Base-by-base conservation (phyloP, 192 early-diverging fungal genomes). In the Coemansia sp. region DNA sequence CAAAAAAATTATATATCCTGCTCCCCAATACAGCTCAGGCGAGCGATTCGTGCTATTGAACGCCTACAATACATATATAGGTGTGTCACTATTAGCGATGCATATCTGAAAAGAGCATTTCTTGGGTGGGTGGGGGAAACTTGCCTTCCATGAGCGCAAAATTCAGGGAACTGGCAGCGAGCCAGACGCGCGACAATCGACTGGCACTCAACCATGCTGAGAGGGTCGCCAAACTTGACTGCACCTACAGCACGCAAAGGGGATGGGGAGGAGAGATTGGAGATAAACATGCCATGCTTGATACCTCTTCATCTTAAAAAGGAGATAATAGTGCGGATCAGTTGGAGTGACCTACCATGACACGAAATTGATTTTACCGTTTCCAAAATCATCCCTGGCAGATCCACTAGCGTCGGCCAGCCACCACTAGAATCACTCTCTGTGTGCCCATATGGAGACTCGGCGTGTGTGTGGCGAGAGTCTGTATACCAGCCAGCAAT, bases 101-200 rank as follows among this genome's bases (percentile, higher is more conserved):
- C 39, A 35, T 63, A 63, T 23, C 61, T 43, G 42, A 11, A 44
- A 21, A 67, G 19, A 28, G 0, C 8, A n/a, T 67, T 19, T 23
- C 23, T 67, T 26, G 23, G 52, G 16, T 50, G 28, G 28, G 28
- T 30, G 47, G 47, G 52, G 52, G 52, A 19, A 17, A 38, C 70
- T 50, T 66, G 63, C 71, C 80, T 77, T 57, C 80, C 80, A 23
- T 82, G 80, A 5, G 80, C 80, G 53, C 80, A 82, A 58, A 72
- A 82, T 53, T 46, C 65, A 0, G 80, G 75, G 37, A 77, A 76
- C 49, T 55, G 53, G 75, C 80, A 82, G 50, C 43, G 26, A 0
- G 75, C 66, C 59, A 82, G 61, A 13, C 64, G 68, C 17, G 14
- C 58, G 2, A 82, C 75, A 28, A 75, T 44, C 9, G 64, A 32